Evolutionary conservation across 176 grass and related monocot genomes (phyloP), one percentile per base, ranked within the genome.

Genomic region (Calamus simplicifolius): DNA sequence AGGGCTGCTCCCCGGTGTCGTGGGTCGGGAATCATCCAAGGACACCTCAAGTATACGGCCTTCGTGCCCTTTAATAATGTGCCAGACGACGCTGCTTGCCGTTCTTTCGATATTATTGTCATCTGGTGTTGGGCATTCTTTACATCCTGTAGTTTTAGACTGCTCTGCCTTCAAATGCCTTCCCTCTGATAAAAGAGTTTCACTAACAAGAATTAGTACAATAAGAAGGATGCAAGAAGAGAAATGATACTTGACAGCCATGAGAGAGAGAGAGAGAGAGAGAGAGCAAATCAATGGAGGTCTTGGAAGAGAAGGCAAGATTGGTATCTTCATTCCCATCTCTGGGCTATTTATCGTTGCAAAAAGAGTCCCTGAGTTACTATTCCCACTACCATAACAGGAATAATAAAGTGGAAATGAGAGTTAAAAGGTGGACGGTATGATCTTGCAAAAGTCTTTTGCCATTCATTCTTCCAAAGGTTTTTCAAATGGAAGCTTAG

Each of bases 1-100:
- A 0, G 93, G 87, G 56, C 87, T 92, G 59, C 83, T 81, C 0
- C 93, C 93, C 0, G 84, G 93, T 6, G 27, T 3, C 5, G 75
- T 92, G 0, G 79, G 64, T 18, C 81, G 74, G 50, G 56, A 68
- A 17, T 84, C 82, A 35, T 83, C 79, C 5, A 51, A 69, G 28
- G 58, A 66, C 16, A 68, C n/a, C 58, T 55, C 18, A 1, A 48
- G 16, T 43, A 23, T 12, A 16, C 19, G 48, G 2, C 7, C 12
- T 49, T 52, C 17, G 19, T 55, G 27, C 13, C 14, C 16, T 52
- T 51, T n/a, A 48, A 7, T 30, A 10, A 10, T 43, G 35, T 43
- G 35, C 3, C 2, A 13, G 35, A 43, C 1, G 1, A 10, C 8
- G 35, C 35, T 43, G 7, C 10, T 43, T 43, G 35, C 3, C 35